Base-by-base conservation (phyloP, 805 yeast species). In the Ogataea pignaliae region DNA sequence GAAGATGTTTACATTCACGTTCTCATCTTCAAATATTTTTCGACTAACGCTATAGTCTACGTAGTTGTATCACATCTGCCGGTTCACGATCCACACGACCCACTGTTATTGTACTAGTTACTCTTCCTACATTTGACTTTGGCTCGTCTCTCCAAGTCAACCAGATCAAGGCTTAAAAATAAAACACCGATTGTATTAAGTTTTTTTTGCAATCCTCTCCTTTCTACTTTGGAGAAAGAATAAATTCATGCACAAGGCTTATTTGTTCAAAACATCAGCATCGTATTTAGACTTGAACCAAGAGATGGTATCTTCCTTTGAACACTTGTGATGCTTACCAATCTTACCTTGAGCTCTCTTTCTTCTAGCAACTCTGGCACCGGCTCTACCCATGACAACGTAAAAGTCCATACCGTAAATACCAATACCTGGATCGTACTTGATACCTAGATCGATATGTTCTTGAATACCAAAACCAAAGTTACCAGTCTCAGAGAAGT, bases 351-450 rank as follows among this genome's bases (percentile, higher is more conserved):
- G 79, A 71, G 86, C 78, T 81, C 96, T 88, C 95, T 93, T 93
- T 85, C 93, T 86, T 83, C 98, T 91, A 69, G 98, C 82, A 65
- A 93, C 87, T 81, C 99, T 88, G 81, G 82, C 85, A 79, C 99
- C 99, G 71, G 97, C 93, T 81, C 99, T 91, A 75, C 97, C 97
- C 80, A 93, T 79, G 70, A 91, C 97, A 71, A 93, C 89, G 90
- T 90, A 93, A 88, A 93, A 93, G 79, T 93, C 99, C 95, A 86
- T 93, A 85, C 99, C 99, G 93, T 91, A 93, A 73, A 93, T 93
- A 75, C 98, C 98, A 69, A 93, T 93, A 70, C 87, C 82, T 76
- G 99, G 99, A 77, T 93, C 99, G 81, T 93, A 93, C 83, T 93
- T 93, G 85, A 93, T 93, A 83, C 99, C 99, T 75, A 93, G 85